Evolutionary conservation across 768 basidiomycete genomes (phyloP), one percentile per base, ranked within the genome.

Genomic region (Pleurotus ostreatus): DNA sequence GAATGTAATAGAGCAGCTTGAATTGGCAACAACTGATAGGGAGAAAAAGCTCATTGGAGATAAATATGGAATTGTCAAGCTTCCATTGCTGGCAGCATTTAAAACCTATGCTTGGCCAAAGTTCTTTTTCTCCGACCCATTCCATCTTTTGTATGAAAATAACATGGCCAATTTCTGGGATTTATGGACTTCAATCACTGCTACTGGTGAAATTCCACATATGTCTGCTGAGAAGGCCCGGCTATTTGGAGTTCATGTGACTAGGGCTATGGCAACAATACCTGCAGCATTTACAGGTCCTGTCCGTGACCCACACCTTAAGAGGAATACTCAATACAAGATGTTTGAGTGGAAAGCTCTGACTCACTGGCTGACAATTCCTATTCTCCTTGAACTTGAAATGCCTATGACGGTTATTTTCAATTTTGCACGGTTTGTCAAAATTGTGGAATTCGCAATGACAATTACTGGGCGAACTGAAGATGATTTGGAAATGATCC

Each of bases 81-180:
- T 71, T 40, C 67, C 70, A 18, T 57, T 71, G 9, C 63, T 65
- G 57, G 66, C 64, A n/a, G 66, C 66, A 22, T 67, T 64, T 41
- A 55, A 52, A 5, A 66, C 69, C 13, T 73, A 70, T 56, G 11
- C 61, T 3, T 68, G 71, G 46, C 71, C 70, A 4, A 59, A 62
- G 1, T 74, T 68, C 46, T 71, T 70, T 49, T 68, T 69, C 15
- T 20, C 70, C 1, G 68, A 74, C 59, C 71, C 70, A 13, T 74
- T 71, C 53, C 70, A 74, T 61, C 49, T 74, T 2, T 64, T 71
- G 51, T 72, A 71, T 58, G 68, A 74, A 53, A 71, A 72, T 57
- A 52, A 46, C 34, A 59, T 66, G 56, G 59, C 68, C 15, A 63
- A 60, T 46, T 61, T 71, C 1, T 71, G 65, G 63, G 70, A 71